phyloP scores from a whole-genome alignment of 805 yeast species.

The Peterozyma xylosa region DNA sequence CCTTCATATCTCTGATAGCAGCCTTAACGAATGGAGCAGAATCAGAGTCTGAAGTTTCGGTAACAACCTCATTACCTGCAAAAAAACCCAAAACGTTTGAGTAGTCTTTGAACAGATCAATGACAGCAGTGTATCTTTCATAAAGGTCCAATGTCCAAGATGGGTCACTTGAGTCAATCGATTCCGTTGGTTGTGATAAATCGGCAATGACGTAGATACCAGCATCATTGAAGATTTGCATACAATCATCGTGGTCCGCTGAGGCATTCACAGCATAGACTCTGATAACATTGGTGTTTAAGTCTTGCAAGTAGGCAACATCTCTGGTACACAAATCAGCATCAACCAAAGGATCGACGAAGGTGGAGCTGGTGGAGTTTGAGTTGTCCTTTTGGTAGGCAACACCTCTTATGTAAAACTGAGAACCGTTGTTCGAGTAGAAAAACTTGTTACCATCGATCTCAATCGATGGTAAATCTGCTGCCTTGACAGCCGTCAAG shows the following conservation, averaged over 20 bases:
- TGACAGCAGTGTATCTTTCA: constrained; percentile 72
- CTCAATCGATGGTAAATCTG: constrained; percentile 41
- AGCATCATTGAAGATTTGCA: constrained; percentile 66
- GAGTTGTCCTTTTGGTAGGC: constrained; percentile 76
- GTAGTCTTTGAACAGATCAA: constrained; percentile 73
- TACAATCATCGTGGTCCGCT: constrained; percentile 67
- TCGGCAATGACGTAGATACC: constrained; percentile 92
- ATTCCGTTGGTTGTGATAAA: constrained; percentile 74
- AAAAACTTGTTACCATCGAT: constrained; percentile 73
- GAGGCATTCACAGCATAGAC: constrained; percentile 80
- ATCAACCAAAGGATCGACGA: constrained; percentile 76
- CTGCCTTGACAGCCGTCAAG: constrained; percentile 15
- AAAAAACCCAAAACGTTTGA: constrained; percentile 86
- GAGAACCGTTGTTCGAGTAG: constrained; percentile 62
- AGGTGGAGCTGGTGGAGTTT: constrained; percentile 24
- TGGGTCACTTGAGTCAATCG: constrained; percentile 75
- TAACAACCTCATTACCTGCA: constrained; percentile 96
- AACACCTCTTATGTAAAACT: constrained; percentile 81
- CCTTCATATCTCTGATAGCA: constrained; percentile 83
- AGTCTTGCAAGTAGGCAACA: constrained; percentile 61
- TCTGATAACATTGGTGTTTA: constrained; percentile 72
- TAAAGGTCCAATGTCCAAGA: constrained; percentile 67
- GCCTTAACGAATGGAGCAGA: constrained; percentile 96
- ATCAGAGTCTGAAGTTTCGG: constrained; percentile 72
- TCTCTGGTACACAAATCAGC: constrained; percentile 68